phyloP scores from a whole-genome alignment of 805 yeast genomes.

The Kazachstania martiniae region DNA sequence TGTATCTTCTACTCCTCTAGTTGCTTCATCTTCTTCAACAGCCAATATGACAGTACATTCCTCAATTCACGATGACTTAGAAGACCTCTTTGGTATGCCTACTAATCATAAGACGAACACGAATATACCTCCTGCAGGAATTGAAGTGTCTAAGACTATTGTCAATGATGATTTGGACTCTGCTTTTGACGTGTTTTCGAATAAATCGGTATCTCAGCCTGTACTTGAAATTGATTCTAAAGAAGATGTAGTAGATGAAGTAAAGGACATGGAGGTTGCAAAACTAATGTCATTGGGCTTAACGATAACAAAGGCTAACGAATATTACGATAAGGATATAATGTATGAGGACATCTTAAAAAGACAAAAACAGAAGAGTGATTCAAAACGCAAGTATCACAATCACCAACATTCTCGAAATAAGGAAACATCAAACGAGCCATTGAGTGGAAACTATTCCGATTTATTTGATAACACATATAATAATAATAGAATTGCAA shows the following conservation, averaged over 20 bases:
- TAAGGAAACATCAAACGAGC: constrained; percentile 1
- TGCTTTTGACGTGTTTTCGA: constrained; percentile 5
- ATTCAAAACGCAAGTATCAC: neutral
- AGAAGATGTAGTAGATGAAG: constrained; percentile 18
- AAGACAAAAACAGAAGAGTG: constrained; percentile 1
- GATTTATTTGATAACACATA: constrained; percentile 3
- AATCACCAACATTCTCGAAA: neutral
- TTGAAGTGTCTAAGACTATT: neutral
- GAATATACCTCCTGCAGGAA: neutral
- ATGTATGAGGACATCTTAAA: constrained; percentile 15
- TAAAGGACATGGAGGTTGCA: constrained; percentile 27
- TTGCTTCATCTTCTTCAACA: neutral
- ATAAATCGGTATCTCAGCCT: neutral
- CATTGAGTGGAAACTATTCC: neutral
- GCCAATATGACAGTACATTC: neutral
- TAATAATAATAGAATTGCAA: constrained; percentile 4
- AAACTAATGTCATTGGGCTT: constrained; percentile 25
- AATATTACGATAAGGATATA: constrained; percentile 16
- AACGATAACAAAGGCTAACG: constrained; percentile 14
- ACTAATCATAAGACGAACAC: neutral
- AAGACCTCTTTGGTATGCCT: too few species aligned
- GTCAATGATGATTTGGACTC: constrained; percentile 16
- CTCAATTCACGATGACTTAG: neutral
- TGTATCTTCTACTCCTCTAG: neutral
- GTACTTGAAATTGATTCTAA: neutral